Evolutionary conservation across 257 asterid genomes (phyloP), one percentile per base, ranked within the genome.

Genomic region (Striga asiatica): DNA sequence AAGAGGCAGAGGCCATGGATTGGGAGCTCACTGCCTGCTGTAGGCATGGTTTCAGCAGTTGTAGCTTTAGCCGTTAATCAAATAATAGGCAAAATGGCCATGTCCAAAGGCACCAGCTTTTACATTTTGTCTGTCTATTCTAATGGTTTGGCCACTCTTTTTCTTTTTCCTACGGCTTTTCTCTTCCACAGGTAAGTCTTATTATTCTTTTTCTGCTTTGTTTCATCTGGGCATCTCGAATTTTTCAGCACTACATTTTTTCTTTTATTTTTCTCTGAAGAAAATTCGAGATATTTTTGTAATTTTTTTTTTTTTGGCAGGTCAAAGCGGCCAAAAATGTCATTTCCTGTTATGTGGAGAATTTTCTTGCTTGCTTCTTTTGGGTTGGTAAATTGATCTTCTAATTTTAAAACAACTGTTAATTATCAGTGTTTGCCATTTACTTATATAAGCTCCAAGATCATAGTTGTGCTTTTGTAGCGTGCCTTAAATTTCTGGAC

Each of bases 51-150:
- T 10, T 48, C 74, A n/a, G 79, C 77, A 3, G 62, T 76, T 6
- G 57, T 65, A 63, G 76, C 81, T 24, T 37, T 74, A 24, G 77
- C 76, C n/a, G 14, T 59, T 3, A 80, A 65, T 45, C 69, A 60
- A 68, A 80, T 80, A 0, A 61, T 73, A 39, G 71, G 79, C 76
- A 80, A 80, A 69, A 21, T 71, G 72, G 81, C 77, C 27, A 74
- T 76, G 73, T 66, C 83, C 35, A 56, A 49, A 16, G 83, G 78
- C 56, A 75, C 73, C 5, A 80, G 80, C 69, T 66, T 70, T 27
- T 80, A 68, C 60, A 62, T 72, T 16, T 52, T 80, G 49, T 65
- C 75, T 27, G 71, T 80, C 3, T 80, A 74, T 59, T 74, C 80
- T 3, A 74, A 80, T 72, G 74, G 64, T 32, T 32, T 62, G 3